Evolutionary conservation across 495 filamentous ascomycete species (phyloP), one percentile per base, ranked within the genome.

Genomic region (Aspergillus biplanus): DNA sequence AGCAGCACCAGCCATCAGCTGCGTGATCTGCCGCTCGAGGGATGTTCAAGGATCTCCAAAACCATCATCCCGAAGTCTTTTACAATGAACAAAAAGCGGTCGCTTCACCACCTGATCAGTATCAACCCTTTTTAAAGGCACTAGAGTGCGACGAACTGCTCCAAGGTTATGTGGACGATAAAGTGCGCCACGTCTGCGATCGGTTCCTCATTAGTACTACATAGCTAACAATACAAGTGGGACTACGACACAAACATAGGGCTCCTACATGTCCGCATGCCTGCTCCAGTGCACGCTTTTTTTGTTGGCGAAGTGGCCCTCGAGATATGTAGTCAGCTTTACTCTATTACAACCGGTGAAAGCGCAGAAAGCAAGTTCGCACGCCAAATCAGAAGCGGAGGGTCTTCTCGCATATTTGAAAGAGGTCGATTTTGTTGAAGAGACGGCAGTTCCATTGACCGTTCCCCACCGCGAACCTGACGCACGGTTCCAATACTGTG

Each of bases 281-380:
- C 37, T 8, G 13, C 37, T 13, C 37, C 37, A 7, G 13, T 39
- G 1, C 37, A 39, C 37, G 37, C 7, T 39, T 39, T 39, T 39
- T 39, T 56, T 33, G 53, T 1, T 6, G 37, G 4, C 27, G 33
- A 27, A 13, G 16, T 56, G 7, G 53, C 53, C 8, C 6, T 4
- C 33, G 53, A 56, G 31, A 56, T 56, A 56, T 33, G 16, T 34
- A 56, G 35, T 5, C 53, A 56, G 13, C 53, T 56, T 33, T 15
- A 56, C 27, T 15, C 15, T 15, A 34, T 56, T 7, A 33, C 31
- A 9, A 9, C 33, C 7, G 53, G 7, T 21, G 31, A 56, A 56
- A 18, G 32, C 13, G 21, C 53, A 4, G 53, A 27, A 9, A 13
- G 27, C 33, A n/a, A 56, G 34, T 56, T 56, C 34, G 53, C 53